Conservation (phyloP, 2,329 filamentous ascomycete genomes). For the Thelonectria discophora region DNA sequence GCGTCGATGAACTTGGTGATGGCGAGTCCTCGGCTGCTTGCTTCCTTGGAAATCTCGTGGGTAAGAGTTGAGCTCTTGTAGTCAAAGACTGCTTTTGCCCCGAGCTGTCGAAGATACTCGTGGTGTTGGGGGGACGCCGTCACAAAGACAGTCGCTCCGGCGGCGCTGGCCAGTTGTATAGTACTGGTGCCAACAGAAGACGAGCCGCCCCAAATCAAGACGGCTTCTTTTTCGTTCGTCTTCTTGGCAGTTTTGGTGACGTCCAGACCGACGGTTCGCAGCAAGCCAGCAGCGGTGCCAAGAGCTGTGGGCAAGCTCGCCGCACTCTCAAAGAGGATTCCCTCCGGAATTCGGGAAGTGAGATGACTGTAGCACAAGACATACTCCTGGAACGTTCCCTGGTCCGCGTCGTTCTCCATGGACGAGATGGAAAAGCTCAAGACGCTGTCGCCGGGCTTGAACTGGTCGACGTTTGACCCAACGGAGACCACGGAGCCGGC, state of each 20-base stretch:
- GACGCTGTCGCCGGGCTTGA: constrained; percentile 36
- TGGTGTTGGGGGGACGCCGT: constrained; percentile 55
- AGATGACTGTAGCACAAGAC: constrained; percentile 24
- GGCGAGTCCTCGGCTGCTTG: not conserved
- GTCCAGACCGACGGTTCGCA: constrained; percentile 33
- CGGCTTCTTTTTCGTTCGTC: not conserved
- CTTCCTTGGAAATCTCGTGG: constrained; percentile 26
- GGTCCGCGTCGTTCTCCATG: constrained; percentile 41
- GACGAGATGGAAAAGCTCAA: constrained; percentile 42
- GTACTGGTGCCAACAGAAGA: constrained; percentile 56
- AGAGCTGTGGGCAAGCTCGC: constrained; percentile 35
- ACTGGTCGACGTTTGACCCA: constrained; percentile 35
- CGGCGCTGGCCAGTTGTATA: constrained; percentile 55
- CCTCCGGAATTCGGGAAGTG: constrained; percentile 32
- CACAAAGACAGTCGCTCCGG: constrained; percentile 56
- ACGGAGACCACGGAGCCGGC: constrained; percentile 47
- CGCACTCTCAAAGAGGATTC: constrained; percentile 32
- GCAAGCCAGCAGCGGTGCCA: constrained; percentile 32
- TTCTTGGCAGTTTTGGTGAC: constrained; percentile 5
- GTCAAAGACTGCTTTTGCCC: constrained; percentile 55
- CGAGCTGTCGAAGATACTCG: constrained; percentile 53
- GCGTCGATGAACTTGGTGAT: not conserved
- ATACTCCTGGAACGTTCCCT: constrained; percentile 33
- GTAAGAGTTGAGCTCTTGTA: constrained; percentile 47
- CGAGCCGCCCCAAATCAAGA: constrained; percentile 58